These are phyloP conservation scores for Mucor racemosus DNA, from an alignment of 371 early-diverging fungal genomes.

Conservation along the genomic window DNA sequence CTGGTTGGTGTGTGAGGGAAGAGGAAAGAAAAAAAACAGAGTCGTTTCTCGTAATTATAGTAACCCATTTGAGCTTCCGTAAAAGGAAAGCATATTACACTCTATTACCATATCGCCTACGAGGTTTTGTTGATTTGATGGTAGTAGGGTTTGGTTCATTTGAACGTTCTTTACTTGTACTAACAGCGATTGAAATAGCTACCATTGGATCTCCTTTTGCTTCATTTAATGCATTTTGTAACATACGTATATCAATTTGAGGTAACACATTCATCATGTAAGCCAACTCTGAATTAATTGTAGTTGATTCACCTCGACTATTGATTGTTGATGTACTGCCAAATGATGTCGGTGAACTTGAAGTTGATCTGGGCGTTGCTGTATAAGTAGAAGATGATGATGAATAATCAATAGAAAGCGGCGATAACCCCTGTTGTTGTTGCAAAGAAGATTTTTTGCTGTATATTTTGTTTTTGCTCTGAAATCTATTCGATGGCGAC, in stretches of 20 bases:
- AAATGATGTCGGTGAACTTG: conserved; percentile 25
- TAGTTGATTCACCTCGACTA: not conserved
- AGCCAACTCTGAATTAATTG: conserved; percentile 7
- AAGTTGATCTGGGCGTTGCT: conserved; percentile 18
- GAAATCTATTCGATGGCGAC: not conserved
- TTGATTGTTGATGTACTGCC: not conserved
- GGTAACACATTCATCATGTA: conserved; percentile 29
- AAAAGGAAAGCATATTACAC: not conserved
- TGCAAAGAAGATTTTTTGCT: not conserved
- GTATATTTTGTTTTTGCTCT: not conserved
- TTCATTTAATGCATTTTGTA: conserved; percentile 25
- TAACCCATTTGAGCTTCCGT: conserved; percentile 1
- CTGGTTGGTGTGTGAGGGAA: not conserved
- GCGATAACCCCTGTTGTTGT: conserved; percentile 1
- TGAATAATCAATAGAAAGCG: conserved; percentile 5
- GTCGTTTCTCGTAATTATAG: too few relatives aligned
- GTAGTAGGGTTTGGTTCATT: not conserved
- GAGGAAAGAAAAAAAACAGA: too few relatives aligned
- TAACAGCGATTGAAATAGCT: conserved; percentile 28
- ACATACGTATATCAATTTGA: conserved; percentile 21
- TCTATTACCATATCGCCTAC: not conserved
- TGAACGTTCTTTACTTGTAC: conserved; percentile 8
- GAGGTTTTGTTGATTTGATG: not conserved
- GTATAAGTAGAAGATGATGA: not conserved
- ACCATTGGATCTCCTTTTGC: conserved; percentile 32